Evolutionary conservation across 1,139 yeast genomes (phyloP).

Genomic region (Kodamaea anthophila): DNA sequence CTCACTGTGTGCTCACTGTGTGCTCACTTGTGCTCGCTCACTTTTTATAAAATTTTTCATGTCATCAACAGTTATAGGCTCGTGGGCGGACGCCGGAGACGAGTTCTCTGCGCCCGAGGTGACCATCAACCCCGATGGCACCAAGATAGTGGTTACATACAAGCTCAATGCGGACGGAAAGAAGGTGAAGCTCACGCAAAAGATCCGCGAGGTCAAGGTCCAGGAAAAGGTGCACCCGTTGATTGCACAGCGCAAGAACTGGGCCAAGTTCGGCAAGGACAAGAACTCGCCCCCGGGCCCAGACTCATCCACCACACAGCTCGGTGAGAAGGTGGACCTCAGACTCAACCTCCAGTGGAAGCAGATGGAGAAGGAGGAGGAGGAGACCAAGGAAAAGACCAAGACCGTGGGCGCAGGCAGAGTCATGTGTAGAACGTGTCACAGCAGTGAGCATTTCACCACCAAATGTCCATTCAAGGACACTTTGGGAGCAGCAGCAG

Average conservation of each 20-base stretch:
- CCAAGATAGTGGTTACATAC: conserved; percentile 80
- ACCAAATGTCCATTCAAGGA: conserved; percentile 95
- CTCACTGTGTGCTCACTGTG: no score
- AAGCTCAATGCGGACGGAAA: conserved; percentile 74
- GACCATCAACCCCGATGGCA: conserved; percentile 77
- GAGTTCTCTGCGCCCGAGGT: conserved; percentile 64
- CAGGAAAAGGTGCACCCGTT: conserved; percentile 77
- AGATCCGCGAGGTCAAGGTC: conserved; percentile 67
- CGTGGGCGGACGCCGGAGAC: conserved; percentile 69
- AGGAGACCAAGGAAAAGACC: conserved; percentile 55
- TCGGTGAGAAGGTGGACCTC: conserved; percentile 75
- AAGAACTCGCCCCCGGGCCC: conserved; percentile 76
- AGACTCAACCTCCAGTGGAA: conserved; percentile 70
- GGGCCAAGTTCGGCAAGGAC: conserved; percentile 84
- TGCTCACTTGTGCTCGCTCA: no score
- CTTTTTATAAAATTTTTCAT: no score
- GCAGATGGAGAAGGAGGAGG: conserved; percentile 51
- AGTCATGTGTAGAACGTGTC: conserved; percentile 75
- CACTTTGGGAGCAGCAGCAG: conserved; percentile 58
- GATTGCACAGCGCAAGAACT: conserved; percentile 66
- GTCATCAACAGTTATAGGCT: conserved; percentile 38
- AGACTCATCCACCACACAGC: conserved; percentile 79
- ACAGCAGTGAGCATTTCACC: conserved; percentile 89
- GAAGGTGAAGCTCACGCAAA: conserved; percentile 83
- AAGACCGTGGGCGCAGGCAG: conserved; percentile 10